Percentiles rank a stretch among this genome's conserved stretches.
phyloP scores from a whole-genome alignment of 148 eudicot genomes.

The Cornus suecica region DNA sequence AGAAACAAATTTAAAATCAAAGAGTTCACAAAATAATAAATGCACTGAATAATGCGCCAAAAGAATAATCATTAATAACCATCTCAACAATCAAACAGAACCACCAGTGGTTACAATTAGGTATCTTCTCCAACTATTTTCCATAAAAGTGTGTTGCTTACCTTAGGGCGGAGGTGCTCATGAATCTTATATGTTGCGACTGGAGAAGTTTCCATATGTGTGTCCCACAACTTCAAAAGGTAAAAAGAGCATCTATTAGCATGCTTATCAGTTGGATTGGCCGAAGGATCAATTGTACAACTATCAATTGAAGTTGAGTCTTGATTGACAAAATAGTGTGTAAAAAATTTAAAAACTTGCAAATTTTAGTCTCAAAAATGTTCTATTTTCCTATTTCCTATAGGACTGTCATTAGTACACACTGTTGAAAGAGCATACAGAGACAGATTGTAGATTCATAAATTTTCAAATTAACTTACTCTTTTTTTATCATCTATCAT shows the following conservation, averaged over 20 bases:
- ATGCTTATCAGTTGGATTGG: background rate
- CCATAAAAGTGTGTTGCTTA: conserved; percentile 12
- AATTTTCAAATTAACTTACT: too few species aligned
- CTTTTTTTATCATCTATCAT: too few species aligned
- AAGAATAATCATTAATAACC: background rate
- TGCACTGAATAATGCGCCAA: background rate
- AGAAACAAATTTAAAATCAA: background rate
- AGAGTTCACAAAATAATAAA: background rate
- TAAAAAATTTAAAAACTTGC: too few species aligned
- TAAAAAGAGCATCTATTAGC: conserved; percentile 5
- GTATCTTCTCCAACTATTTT: background rate
- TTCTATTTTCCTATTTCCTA: too few species aligned
- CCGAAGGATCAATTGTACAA: too few species aligned
- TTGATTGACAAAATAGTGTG: too few species aligned
- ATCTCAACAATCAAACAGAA: conserved; percentile 9
- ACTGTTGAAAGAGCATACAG: too few species aligned
- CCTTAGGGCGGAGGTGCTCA: conserved; percentile 54
- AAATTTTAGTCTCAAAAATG: too few species aligned
- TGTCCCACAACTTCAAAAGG: conserved; percentile 48
- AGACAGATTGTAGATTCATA: too few species aligned
- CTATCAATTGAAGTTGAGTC: too few species aligned
- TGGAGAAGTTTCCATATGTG: conserved; percentile 35
- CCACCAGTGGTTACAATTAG: background rate
- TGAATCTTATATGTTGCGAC: conserved; percentile 43
- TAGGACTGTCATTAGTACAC: too few species aligned